Conservation (phyloP, 2,329 filamentous ascomycete genomes). For the Penicillium sp. region DNA sequence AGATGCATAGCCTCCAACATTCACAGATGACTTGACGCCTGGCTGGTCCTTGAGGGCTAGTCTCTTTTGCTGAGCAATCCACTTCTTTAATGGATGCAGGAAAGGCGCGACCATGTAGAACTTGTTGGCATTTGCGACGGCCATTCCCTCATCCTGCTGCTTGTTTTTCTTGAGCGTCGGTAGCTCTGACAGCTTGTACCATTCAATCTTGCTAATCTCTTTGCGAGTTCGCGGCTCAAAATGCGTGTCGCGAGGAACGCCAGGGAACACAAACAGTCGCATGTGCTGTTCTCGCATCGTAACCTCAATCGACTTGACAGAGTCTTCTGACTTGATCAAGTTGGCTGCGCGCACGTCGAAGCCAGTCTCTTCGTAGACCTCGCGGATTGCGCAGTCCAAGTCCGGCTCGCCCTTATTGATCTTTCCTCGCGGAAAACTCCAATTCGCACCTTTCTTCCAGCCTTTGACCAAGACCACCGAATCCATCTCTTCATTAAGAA, state of each 20-base stretch:
- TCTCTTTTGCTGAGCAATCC: constrained; percentile 80
- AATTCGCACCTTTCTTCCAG: constrained; percentile 94
- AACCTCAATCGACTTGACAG: constrained; percentile 78
- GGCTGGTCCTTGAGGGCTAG: constrained; percentile 52
- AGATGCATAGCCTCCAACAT: constrained; percentile 47
- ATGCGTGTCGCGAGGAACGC: constrained; percentile 75
- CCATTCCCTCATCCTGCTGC: constrained; percentile 53
- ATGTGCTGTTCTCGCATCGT: constrained; percentile 91
- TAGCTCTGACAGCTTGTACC: constrained; percentile 85
- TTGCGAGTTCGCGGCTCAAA: constrained; percentile 91
- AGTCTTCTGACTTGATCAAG: constrained; percentile 64
- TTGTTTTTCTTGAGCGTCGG: constrained; percentile 73
- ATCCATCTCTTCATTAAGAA: constrained; percentile 93
- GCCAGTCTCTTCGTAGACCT: constrained; percentile 95
- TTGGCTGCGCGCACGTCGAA: constrained; percentile 73
- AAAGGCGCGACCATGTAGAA: constrained; percentile 99
- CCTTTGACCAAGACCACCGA: constrained; percentile 89
- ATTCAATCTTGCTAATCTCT: constrained; percentile 94
- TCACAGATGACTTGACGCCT: constrained; percentile 38
- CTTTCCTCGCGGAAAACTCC: constrained; percentile 95
- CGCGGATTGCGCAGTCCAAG: constrained; percentile 84
- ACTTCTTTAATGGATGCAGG: constrained; percentile 75
- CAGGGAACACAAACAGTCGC: constrained; percentile 83
- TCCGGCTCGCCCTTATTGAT: constrained; percentile 97
- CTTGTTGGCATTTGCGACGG: constrained; percentile 65